Evolutionary conservation across 164 flowering plant genomes (phyloP).

Genomic region (Vitis cinerea): DNA sequence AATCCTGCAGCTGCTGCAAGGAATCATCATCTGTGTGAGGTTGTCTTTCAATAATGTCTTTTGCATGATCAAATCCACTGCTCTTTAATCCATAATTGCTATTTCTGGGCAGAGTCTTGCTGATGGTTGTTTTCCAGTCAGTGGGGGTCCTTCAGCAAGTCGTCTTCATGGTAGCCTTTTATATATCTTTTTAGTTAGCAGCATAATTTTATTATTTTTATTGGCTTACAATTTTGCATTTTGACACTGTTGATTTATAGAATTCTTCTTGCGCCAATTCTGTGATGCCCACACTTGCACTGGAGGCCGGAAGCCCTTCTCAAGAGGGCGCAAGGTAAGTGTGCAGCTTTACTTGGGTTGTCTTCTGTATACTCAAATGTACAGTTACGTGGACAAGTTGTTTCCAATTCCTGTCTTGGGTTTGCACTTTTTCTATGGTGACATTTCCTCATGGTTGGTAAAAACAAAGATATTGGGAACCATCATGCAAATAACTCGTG

Average conservation of each 20-base stretch:
- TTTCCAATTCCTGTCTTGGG: too few relatives aligned
- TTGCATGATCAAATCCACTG: neutral
- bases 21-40: conserved; percentile 85
- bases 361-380: neutral
- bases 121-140: conserved; percentile 69
- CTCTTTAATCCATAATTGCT: conserved; percentile 6
- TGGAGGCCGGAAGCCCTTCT: conserved; percentile 56
- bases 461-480: too few relatives aligned
- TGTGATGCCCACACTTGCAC: conserved; percentile 81
- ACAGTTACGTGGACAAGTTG: too few relatives aligned
- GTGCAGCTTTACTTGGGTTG: neutral
- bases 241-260: conserved; percentile 32
- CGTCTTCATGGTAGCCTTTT: conserved; percentile 66
- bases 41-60: conserved; percentile 20
- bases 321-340: conserved; percentile 63
- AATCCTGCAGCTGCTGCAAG: conserved; percentile 86
- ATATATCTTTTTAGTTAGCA: too few relatives aligned
- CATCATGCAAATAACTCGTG: too few relatives aligned
- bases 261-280: conserved; percentile 78
- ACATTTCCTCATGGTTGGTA: too few relatives aligned
- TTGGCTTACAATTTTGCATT: neutral
- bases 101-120: conserved; percentile 65
- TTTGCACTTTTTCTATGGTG: too few relatives aligned
- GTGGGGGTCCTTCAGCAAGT: conserved; percentile 54
- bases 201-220: neutral